These are phyloP conservation scores for Gonium pectorale DNA, from an alignment of 139 green algal genomes.

Conservation along the genomic window DNA sequence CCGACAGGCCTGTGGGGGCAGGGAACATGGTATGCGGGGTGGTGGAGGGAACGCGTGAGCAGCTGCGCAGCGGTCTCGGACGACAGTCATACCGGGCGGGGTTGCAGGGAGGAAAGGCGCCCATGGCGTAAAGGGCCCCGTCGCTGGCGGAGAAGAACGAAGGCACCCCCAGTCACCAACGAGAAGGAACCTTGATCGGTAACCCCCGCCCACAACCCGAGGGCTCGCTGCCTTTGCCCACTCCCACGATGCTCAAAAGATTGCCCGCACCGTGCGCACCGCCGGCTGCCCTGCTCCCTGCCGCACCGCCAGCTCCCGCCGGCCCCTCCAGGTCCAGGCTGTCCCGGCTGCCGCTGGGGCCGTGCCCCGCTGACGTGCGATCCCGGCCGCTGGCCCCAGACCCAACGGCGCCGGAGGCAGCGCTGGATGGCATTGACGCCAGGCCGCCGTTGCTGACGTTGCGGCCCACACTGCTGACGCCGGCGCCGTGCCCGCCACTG, in stretches of 20 bases:
- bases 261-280: too few species aligned
- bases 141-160: too few species aligned
- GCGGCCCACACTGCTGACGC: not conserved
- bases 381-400: not conserved
- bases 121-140: too few species aligned
- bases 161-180: too few species aligned
- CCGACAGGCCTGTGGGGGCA: constrained; percentile 2
- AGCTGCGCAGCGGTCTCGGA: too few species aligned
- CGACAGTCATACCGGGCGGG: too few species aligned
- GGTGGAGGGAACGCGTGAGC: not conserved
- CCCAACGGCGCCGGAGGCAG: not conserved
- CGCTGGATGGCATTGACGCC: not conserved
- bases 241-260: too few species aligned
- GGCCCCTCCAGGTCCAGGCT: constrained; percentile 10
- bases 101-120: too few species aligned
- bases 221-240: too few species aligned
- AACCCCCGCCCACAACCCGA: too few species aligned
- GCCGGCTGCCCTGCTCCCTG: too few species aligned
- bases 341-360: constrained; percentile 16
- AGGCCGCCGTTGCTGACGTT: constrained; percentile 30
- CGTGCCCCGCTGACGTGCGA: not conserved
- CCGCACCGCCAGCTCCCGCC: not conserved
- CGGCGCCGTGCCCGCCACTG: not conserved
- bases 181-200: too few species aligned
- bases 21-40: not conserved